phyloP scores from a whole-genome alignment of 257 asterid genomes.

The Solanum sitiens region DNA sequence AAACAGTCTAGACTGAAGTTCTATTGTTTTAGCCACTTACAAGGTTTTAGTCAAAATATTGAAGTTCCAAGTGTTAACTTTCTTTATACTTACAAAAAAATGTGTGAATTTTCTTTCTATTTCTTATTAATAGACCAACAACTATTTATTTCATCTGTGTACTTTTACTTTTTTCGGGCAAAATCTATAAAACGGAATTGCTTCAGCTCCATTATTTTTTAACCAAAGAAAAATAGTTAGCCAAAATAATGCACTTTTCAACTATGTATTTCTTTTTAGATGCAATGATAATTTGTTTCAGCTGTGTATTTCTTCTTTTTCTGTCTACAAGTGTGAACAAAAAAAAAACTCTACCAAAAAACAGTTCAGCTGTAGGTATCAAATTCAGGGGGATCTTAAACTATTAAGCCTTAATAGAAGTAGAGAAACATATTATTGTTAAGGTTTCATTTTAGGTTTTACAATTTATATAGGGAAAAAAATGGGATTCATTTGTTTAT shows the following conservation, averaged over 20 bases:
- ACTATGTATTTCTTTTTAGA: background rate
- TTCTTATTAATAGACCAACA: background rate
- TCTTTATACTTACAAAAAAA: background rate
- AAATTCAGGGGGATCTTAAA: background rate
- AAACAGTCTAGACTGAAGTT: background rate
- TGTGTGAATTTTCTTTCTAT: background rate
- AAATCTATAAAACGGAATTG: background rate
- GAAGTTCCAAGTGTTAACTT: background rate
- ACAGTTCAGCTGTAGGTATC: background rate
- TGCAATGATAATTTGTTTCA: background rate
- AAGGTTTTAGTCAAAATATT: background rate
- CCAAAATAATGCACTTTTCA: background rate
- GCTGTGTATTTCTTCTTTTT: background rate
- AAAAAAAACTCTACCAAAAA: too few species aligned
- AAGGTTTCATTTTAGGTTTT: background rate
- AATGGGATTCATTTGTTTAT: background rate
- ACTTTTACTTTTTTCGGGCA: background rate
- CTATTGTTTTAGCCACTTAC: background rate
- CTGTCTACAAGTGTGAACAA: too few species aligned
- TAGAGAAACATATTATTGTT: background rate
- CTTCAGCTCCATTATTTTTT: background rate
- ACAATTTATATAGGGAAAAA: background rate
- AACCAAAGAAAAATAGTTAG: background rate
- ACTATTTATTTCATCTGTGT: background rate
- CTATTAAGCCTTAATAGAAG: background rate